Conservation (phyloP, 495 filamentous ascomycete species). For the Xylaria longipes region DNA sequence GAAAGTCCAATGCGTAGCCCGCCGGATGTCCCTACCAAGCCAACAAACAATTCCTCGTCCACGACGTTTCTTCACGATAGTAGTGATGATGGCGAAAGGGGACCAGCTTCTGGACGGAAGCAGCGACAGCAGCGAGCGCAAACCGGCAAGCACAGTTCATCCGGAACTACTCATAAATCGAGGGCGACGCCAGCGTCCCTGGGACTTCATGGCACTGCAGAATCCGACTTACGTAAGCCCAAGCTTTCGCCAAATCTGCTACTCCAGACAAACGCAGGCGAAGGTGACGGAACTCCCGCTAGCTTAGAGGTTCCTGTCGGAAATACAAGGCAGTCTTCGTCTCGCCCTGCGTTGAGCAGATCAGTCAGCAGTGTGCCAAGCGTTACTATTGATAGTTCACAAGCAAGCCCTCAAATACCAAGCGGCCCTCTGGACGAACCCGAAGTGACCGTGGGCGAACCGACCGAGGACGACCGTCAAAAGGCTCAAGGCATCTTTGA, state of each 20-base stretch:
- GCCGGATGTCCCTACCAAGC: conserved; percentile 35
- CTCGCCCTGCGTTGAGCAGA: conserved; percentile 39
- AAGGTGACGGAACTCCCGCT: conserved; percentile 23
- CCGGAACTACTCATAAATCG: neutral
- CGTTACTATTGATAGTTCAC: conserved; percentile 51
- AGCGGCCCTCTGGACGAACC: conserved; percentile 57
- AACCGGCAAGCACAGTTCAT: conserved; percentile 1
- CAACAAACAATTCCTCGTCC: conserved; percentile 25
- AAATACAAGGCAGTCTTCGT: conserved; percentile 33
- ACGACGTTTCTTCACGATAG: conserved; percentile 43
- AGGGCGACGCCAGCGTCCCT: neutral
- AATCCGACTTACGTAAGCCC: conserved; percentile 23
- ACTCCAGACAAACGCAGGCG: conserved; percentile 28
- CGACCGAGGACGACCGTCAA: conserved; percentile 70
- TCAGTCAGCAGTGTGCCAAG: conserved; percentile 57
- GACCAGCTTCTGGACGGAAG: conserved; percentile 10
- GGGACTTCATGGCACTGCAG: neutral
- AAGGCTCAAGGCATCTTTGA: conserved; percentile 83
- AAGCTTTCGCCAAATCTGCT: conserved; percentile 27
- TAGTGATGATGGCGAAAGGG: conserved; percentile 40
- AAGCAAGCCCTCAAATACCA: conserved; percentile 32
- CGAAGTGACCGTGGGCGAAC: conserved; percentile 53
- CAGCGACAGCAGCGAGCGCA: conserved; percentile 25
- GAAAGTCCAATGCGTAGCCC: conserved; percentile 32
- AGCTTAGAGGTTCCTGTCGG: conserved; percentile 20